A percentile compares a stretch with the other conserved stretches of the same genome.
Conservation (phyloP, 371 early-diverging fungal species). For the Haplosporangium sp. region DNA sequence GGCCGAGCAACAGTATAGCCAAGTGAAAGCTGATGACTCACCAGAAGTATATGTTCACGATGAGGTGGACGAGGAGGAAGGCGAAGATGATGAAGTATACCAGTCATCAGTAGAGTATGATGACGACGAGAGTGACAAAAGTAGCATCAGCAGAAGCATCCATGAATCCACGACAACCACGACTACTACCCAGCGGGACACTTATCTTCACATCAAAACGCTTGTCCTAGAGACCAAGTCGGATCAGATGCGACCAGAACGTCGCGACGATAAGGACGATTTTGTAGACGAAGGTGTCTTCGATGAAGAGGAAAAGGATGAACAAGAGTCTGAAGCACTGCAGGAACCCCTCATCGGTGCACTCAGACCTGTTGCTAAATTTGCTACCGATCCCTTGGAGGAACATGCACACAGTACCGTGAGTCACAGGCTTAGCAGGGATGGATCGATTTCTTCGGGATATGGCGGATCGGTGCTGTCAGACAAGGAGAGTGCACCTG, state of each 20-base stretch:
- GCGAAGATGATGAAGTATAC: slow-evolving; percentile 29
- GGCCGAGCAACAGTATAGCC: not conserved
- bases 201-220: not conserved
- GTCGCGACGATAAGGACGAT: slow-evolving; percentile 5
- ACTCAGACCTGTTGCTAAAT: not conserved
- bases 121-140: slow-evolving; percentile 13
- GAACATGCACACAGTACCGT: not conserved
- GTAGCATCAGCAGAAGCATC: slow-evolving; percentile 1
- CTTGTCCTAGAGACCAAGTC: not conserved
- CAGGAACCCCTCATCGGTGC: slow-evolving; percentile 1
- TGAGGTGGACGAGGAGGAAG: not conserved
- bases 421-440: slow-evolving; percentile 8
- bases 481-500: slow-evolving; percentile 11
- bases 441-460: slow-evolving; percentile 29
- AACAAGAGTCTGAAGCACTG: slow-evolving; percentile 4
- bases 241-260: not conserved
- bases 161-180: not conserved
- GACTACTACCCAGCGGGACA: not conserved
- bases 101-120: slow-evolving; percentile 52
- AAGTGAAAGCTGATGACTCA: no score
- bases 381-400: not conserved
- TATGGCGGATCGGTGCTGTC: slow-evolving; percentile 34
- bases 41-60: not conserved
- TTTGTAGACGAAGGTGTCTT: slow-evolving; percentile 48
- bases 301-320: slow-evolving; percentile 53